phyloP scores from a whole-genome alignment of 179 eudicot species.

The Silene vulgaris region DNA sequence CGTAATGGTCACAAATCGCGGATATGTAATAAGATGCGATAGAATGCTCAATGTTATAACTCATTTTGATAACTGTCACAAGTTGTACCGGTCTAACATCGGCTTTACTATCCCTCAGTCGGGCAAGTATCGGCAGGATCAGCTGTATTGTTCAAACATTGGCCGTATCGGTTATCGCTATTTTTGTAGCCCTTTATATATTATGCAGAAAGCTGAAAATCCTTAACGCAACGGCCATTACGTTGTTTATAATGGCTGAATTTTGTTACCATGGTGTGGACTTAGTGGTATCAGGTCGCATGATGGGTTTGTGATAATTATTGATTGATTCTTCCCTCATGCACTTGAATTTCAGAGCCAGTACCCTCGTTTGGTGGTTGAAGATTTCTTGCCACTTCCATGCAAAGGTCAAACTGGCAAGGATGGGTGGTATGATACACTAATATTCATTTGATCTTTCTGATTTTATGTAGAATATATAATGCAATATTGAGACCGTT shows the following conservation, averaged over 20 bases:
- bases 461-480: background rate
- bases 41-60: background rate
- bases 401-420: constrained; percentile 74
- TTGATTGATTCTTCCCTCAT: constrained; percentile 10
- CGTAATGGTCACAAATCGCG: background rate
- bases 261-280: background rate
- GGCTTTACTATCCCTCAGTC: background rate
- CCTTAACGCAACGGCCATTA: background rate
- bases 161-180: background rate
- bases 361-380: constrained; percentile 91
- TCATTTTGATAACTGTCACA: background rate
- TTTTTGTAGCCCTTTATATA: background rate
- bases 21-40: background rate
- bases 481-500: background rate
- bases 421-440: constrained; percentile 77
- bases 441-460: constrained; percentile 7
- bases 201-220: background rate
- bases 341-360: constrained; percentile 56
- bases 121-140: background rate
- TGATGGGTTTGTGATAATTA: background rate
- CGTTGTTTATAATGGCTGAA: background rate
- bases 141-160: background rate
- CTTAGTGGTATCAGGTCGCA: background rate
- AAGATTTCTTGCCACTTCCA: constrained; percentile 80
- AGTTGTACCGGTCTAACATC: background rate